Base-by-base conservation (phyloP, 2,329 filamentous ascomycete genomes). In the Fusarium solani-melongenae region DNA sequence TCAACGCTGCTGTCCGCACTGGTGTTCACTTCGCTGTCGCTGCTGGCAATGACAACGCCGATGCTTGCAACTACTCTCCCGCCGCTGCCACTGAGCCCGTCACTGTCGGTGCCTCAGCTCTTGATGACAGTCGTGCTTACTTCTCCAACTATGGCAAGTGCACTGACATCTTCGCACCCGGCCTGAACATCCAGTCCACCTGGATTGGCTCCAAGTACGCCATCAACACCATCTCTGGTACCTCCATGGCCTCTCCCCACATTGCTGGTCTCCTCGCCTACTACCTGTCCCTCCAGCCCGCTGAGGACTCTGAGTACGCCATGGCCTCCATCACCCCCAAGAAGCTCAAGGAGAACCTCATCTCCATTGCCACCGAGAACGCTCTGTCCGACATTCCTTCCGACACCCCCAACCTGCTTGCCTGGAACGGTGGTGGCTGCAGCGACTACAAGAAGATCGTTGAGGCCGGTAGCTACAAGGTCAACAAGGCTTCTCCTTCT, bases 71-170 rank as follows among this genome's bases (percentile, higher is more conserved):
- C 89, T 99, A 98, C 91, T 99, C 96, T 44, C 96, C 96, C 69
- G 97, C 96, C 80, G 94, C 96, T 74, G 95, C 97, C 78, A 88
- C 91, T 79, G 94, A 97, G 81, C 95, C 96, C 77, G 91, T 99
- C 83, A 99, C 96, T 67, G 96, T 99, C 74, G 97, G 96, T 85
- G 96, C 96, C 77, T 97, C 95, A 53, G 96, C 94, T 78, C 91
- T 99, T 69, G 91, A 93, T 80, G 96, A 99, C 82, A 94, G 94
- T 89, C 96, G 96, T 86, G 96, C 96, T 76, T 99, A 98, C 91
- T 99, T 99, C 92, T 99, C 97, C 91, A 99, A 99, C 93, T 98
- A 92, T 85, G 96, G 96, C 84, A 96, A 96, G 90, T 99, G 96
- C 91, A 98, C 96, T 83, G 96, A 99, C 86, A 98, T 99, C 89